phyloP scores from a whole-genome alignment of 2,329 filamentous ascomycete species.

The Pseudocercospora cruenta region DNA sequence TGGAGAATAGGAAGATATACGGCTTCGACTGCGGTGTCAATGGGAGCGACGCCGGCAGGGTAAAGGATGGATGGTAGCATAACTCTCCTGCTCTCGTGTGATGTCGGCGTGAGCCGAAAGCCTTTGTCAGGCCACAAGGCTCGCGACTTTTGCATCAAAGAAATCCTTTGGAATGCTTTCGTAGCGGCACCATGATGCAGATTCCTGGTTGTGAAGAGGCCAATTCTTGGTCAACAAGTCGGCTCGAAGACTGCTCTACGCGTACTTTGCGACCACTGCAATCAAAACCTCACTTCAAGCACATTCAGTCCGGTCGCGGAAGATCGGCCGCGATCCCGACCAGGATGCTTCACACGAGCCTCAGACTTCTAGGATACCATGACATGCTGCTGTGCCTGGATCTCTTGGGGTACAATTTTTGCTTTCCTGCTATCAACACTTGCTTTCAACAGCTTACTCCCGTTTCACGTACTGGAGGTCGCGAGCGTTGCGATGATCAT shows the following conservation, averaged over 20 bases:
- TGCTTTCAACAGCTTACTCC: not conserved
- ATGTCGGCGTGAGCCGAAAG: too few relatives aligned
- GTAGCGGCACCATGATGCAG: not conserved
- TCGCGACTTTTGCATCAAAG: too few relatives aligned
- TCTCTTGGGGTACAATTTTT: not conserved
- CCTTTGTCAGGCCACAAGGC: not conserved
- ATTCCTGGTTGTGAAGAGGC: not conserved
- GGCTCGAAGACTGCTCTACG: not conserved
- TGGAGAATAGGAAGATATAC: not conserved
- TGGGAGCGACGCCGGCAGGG: not conserved
- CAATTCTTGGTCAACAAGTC: not conserved
- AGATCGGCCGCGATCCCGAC: not conserved
- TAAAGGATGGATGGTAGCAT: not conserved
- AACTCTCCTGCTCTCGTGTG: too few relatives aligned
- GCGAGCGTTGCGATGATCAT: too few relatives aligned
- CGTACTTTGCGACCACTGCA: too few relatives aligned
- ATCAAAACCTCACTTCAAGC: too few relatives aligned
- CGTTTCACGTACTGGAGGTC: not conserved
- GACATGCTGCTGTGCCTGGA: not conserved
- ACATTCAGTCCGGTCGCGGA: too few relatives aligned
- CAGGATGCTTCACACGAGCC: too few relatives aligned
- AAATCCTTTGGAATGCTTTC: too few relatives aligned
- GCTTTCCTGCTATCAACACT: not conserved
- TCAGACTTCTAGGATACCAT: not conserved
- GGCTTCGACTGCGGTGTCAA: not conserved